Evolutionary conservation across 257 asterid species (phyloP).

Genomic region (Primulina huaijiensis): DNA sequence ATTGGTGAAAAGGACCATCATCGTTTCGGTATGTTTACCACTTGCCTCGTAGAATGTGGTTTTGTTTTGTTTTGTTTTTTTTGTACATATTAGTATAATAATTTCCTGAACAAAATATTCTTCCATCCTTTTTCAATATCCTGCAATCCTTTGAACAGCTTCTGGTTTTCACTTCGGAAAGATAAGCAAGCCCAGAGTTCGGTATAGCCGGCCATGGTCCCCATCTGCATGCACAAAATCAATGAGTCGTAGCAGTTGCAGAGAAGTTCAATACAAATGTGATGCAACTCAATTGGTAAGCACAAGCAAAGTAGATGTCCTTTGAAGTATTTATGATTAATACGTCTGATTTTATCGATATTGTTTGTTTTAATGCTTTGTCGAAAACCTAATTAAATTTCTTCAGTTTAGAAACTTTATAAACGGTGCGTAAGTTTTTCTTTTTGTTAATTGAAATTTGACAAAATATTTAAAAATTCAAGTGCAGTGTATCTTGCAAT

Average conservation of each 20-base stretch:
- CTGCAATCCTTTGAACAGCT: slow-evolving; percentile 43
- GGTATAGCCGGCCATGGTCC: slow-evolving; percentile 63
- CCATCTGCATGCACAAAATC: slow-evolving; percentile 54
- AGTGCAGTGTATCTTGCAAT: neutral
- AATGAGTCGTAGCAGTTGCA: slow-evolving; percentile 40
- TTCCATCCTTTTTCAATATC: slow-evolving; percentile 1
- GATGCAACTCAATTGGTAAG: slow-evolving; percentile 47
- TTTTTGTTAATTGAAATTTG: neutral
- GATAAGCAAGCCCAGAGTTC: slow-evolving; percentile 67
- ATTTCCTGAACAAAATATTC: neutral
- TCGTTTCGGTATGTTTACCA: slow-evolving; percentile 56
- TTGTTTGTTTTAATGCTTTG: neutral
- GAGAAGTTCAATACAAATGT: slow-evolving; percentile 48
- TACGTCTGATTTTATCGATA: neutral
- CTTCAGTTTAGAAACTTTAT: neutral
- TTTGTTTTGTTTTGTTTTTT: slow-evolving; percentile 22
- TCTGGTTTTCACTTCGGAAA: slow-evolving; percentile 60
- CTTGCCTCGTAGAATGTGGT: slow-evolving; percentile 6
- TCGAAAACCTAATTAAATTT: neutral
- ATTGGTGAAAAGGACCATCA: slow-evolving; percentile 52
- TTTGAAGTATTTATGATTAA: neutral
- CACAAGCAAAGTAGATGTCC: slow-evolving; percentile 4
- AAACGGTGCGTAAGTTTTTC: neutral
- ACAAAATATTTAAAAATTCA: neutral
- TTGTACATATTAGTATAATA: neutral